Evolutionary conservation across 1,284 basidiomycete species (phyloP).

Genomic region (Tylopilus sp.): DNA sequence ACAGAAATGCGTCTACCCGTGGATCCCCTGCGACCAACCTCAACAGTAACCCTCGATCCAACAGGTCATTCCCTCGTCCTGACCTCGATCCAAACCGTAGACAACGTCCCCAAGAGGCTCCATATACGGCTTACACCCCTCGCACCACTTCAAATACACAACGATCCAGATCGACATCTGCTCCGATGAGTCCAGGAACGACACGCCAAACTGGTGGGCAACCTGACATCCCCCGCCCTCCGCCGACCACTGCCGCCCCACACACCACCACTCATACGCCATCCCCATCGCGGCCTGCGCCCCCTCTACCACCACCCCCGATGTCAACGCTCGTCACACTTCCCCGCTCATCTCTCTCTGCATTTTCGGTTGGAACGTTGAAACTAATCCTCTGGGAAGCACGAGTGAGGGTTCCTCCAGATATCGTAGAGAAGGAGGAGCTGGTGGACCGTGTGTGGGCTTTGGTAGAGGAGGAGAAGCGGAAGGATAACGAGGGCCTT

Average conservation of each 20-base stretch:
- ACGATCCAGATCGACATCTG: conserved; percentile 25
- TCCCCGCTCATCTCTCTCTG: conserved; percentile 49
- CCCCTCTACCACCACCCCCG: conserved; percentile 48
- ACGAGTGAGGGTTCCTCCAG: conserved; percentile 51
- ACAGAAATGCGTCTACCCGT: conserved; percentile 16
- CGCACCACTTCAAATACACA: conserved; percentile 7
- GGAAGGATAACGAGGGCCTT: conserved; percentile 41
- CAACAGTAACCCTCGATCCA: conserved; percentile 12
- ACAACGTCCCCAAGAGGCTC: conserved; percentile 22
- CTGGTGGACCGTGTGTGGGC: conserved; percentile 64
- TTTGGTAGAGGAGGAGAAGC: conserved; percentile 64
- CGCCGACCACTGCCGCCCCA: conserved; percentile 21
- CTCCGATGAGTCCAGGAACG: conserved; percentile 17
- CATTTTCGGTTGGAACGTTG: conserved; percentile 61
- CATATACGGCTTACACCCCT: conserved; percentile 19
- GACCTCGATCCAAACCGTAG: conserved; percentile 36
- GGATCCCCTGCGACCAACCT: conserved; percentile 12
- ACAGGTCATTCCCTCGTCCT: conserved; percentile 35
- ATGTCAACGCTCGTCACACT: conserved; percentile 65
- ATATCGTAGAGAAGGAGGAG: conserved; percentile 68
- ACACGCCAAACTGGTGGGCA: conserved; percentile 13
- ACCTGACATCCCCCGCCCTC: conserved; percentile 21
- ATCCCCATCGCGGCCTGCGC: conserved; percentile 23
- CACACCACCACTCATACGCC: conserved; percentile 15
- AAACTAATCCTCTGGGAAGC: conserved; percentile 76